phyloP scores from a whole-genome alignment of 768 basidiomycete species.

The Floccularia luteovirens region DNA sequence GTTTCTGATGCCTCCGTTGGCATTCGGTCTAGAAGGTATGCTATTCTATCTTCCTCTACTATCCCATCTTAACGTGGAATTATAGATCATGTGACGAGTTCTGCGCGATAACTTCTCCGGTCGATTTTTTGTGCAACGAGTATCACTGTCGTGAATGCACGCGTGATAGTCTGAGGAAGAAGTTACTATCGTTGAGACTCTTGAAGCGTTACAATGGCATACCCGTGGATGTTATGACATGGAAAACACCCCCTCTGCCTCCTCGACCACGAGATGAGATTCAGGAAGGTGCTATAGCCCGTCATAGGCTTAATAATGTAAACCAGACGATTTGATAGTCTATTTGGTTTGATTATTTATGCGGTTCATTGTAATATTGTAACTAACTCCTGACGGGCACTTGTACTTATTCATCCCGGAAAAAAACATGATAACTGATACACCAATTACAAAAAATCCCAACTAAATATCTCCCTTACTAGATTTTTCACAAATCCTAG shows the following conservation, averaged over 20 bases:
- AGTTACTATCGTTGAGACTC: neutral
- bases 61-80: slow-evolving; percentile 1
- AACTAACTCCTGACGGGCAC: too few species aligned
- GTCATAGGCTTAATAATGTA: too few species aligned
- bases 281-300: too few species aligned
- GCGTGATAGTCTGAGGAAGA: slow-evolving; percentile 1
- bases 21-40: neutral
- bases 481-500: slow-evolving; percentile 20
- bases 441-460: too few species aligned
- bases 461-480: too few species aligned
- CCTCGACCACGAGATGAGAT: too few species aligned
- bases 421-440: too few species aligned
- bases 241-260: too few species aligned
- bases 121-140: neutral
- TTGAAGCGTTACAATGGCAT: neutral
- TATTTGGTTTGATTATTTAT: too few species aligned
- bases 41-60: neutral
- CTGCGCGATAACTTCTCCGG: neutral
- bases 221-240: neutral
- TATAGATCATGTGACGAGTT: neutral
- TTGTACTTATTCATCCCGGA: too few species aligned
- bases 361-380: too few species aligned
- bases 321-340: too few species aligned
- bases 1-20: neutral
- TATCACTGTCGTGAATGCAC: slow-evolving; percentile 2